Conservation (phyloP, 306 rosid species). For the Herpetospermum pedunculosum region DNA sequence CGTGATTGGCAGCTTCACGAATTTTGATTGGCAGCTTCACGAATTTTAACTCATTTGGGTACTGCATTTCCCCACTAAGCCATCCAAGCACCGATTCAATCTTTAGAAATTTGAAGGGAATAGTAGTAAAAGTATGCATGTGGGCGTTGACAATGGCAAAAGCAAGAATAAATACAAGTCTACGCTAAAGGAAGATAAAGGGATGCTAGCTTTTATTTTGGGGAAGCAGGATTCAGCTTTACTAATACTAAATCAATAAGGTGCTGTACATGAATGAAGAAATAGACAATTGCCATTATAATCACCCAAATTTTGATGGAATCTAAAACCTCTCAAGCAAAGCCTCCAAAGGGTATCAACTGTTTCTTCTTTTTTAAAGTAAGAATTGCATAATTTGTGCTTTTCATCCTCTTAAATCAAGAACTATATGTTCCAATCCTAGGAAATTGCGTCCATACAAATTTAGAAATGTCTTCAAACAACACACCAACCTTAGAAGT, state of each 20-base stretch:
- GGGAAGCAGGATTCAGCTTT: not conserved
- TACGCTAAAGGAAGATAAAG: not conserved
- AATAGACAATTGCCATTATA: not conserved
- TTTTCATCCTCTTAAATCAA: not conserved
- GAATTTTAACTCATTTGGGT: not conserved
- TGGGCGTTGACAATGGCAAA: not conserved
- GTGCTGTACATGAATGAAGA: not conserved
- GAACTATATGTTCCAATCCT: conserved; percentile 3
- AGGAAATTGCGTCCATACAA: not conserved
- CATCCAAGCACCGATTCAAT: not conserved
- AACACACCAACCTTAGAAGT: conserved; percentile 75
- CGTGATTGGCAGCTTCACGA: not conserved
- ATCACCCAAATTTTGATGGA: not conserved
- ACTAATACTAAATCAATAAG: not conserved
- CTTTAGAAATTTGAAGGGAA: not conserved
- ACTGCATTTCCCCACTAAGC: not conserved
- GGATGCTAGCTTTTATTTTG: not conserved
- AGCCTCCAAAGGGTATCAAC: not conserved
- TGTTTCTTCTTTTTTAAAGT: not conserved
- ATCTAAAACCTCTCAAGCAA: not conserved
- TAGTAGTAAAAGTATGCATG: not conserved
- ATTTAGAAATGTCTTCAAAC: not conserved
- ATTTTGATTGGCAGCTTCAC: too few species aligned
- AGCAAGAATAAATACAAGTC: not conserved
- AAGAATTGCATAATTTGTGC: not conserved